Evolutionary conservation across 345 rosid genomes (phyloP), one percentile per base, ranked within the genome.

Genomic region (Boechera retrofracta): DNA sequence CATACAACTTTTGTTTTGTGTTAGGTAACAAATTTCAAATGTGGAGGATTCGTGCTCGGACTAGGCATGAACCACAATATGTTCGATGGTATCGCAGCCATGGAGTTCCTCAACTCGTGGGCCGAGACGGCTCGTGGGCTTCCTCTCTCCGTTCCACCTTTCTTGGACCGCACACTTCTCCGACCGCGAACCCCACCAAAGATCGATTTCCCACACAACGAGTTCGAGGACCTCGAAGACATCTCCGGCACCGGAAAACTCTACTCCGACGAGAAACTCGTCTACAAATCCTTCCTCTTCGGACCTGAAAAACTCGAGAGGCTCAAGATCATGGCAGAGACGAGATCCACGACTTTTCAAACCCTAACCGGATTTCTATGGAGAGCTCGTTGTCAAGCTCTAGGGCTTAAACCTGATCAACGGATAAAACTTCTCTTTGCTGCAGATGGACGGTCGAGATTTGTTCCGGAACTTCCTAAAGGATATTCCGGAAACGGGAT

Each of bases 101-200:
- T 91, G 97, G 91, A 91, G 65, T 94, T 94, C 64, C 81, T 94
- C 60, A 90, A 90, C 74, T 89, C 93, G 15, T 91, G 98, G 97
- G 94, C 88, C 13, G 89, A 89, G 74, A 88, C 84, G 11, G 83
- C 98, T 32, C 82, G 95, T 69, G 92, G 88, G n/a, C 77, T 88
- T 77, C 88, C 95, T 16, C 80, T 91, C n/a, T 75, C 74, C 5
- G 73, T 74, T 47, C 89, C 93, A 64, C 97, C 97, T 52, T 84
- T 76, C 75, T 77, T 82, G 15, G 95, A 91, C 65, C 79, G 89
- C 69, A 88, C 66, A 48, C 80, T 88, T 31, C 89, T 94, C 61
- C 79, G 68, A 73, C 82, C 97, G 2, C 73, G 90, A 15, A 78
- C 63, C 69, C 93, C 91, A 9, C 91, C 93, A 0, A 77, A 76